A percentile compares a stretch with the other conserved stretches of the same genome.
Evolutionary conservation across 2,329 filamentous ascomycete genomes (phyloP).

Genomic region (Emericellopsis atlantica): DNA sequence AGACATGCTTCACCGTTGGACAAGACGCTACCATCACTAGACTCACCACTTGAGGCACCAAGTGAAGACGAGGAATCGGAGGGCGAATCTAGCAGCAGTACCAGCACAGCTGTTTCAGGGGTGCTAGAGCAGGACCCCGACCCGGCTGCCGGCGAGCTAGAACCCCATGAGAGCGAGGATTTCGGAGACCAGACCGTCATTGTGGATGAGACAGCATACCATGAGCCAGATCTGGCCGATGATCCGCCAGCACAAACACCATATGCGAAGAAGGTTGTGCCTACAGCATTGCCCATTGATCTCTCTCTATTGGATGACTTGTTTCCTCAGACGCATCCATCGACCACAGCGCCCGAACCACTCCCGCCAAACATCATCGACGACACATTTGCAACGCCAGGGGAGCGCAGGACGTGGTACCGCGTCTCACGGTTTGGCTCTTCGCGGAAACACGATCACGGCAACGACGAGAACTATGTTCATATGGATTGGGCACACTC

Average conservation of each 20-base stretch:
- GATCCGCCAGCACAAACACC: background rate
- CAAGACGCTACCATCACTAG: background rate
- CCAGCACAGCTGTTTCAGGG: too few species aligned
- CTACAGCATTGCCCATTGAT: slow-evolving; percentile 15
- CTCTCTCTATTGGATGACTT: slow-evolving; percentile 18
- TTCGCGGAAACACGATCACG: slow-evolving; percentile 40
- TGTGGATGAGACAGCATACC: background rate
- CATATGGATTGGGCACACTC: slow-evolving; percentile 46
- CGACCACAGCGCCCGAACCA: slow-evolving; percentile 15
- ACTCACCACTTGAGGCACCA: too few species aligned
- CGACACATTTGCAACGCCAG: slow-evolving; percentile 40
- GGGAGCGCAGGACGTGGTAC: slow-evolving; percentile 53
- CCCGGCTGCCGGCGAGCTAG: background rate
- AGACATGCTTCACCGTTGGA: slow-evolving; percentile 4
- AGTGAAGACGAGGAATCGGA: background rate
- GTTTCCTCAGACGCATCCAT: slow-evolving; percentile 12
- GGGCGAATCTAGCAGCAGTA: too few species aligned
- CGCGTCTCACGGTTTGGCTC: slow-evolving; percentile 49
- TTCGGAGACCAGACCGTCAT: background rate
- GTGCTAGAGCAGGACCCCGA: background rate
- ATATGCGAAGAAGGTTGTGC: too few species aligned
- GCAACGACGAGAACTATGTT: slow-evolving; percentile 47
- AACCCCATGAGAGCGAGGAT: too few species aligned
- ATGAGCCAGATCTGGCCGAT: background rate
- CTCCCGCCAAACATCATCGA: slow-evolving; percentile 32